Conservation (phyloP, 768 basidiomycete species). For the Suillus clintonianus region DNA sequence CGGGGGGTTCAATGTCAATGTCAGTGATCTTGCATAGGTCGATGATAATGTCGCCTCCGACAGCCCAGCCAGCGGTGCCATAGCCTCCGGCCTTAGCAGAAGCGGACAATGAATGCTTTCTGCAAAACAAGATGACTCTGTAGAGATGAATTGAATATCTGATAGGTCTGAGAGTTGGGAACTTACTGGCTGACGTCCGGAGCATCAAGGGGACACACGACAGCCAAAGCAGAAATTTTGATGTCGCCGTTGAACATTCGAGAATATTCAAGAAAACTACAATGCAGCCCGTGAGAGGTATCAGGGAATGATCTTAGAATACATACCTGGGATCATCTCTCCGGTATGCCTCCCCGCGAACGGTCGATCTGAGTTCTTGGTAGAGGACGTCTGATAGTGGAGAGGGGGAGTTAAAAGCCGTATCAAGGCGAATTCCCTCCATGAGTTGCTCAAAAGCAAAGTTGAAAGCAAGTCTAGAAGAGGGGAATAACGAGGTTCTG, state of each 20-base stretch:
- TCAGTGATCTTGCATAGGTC: constrained; percentile 74
- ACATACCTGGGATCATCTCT: constrained; percentile 44
- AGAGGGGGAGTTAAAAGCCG: constrained; percentile 1
- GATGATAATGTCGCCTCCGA: constrained; percentile 83
- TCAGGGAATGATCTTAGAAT: not conserved
- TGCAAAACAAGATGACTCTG: constrained; percentile 75
- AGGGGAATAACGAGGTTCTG: constrained; percentile 10
- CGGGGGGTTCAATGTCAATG: constrained; percentile 66
- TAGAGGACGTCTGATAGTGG: constrained; percentile 33
- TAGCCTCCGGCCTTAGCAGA: constrained; percentile 91
- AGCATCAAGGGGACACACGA: constrained; percentile 76
- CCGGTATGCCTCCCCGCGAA: constrained; percentile 50
- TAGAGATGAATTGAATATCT: constrained; percentile 3
- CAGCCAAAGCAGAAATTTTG: constrained; percentile 55
- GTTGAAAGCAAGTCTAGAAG: not conserved
- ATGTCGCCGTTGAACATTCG: constrained; percentile 82
- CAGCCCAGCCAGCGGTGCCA: constrained; percentile 88
- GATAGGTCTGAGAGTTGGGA: not conserved
- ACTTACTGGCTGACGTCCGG: constrained; percentile 80
- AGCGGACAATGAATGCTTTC: constrained; percentile 65
- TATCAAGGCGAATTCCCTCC: constrained; percentile 1
- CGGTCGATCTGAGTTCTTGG: constrained; percentile 45
- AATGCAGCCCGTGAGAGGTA: not conserved
- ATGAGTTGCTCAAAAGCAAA: constrained; percentile 13
- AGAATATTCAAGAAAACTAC: constrained; percentile 30